phyloP scores from a whole-genome alignment of 176 grass and related monocot genomes.

The Pontederia paniculata region DNA sequence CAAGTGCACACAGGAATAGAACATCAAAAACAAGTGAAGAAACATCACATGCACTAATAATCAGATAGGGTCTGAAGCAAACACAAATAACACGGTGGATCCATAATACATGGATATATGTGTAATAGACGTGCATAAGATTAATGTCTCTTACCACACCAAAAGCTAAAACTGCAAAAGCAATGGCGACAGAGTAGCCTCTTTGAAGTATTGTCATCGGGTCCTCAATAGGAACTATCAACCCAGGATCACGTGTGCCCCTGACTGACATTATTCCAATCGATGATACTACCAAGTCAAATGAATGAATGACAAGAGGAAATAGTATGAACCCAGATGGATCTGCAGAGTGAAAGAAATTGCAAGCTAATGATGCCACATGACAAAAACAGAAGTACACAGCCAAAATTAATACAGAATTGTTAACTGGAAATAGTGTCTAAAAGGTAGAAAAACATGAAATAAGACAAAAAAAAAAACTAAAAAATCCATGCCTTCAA shows the following conservation, averaged over 20 bases:
- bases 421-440: conserved; percentile 2
- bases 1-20: background rate
- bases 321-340: conserved; percentile 98
- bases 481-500: conserved; percentile 53
- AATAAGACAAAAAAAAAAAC: background rate
- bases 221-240: conserved; percentile 60
- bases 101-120: background rate
- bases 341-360: conserved; percentile 53
- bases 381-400: background rate
- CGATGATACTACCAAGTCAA: conserved; percentile 97
- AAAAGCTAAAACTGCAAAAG: conserved; percentile 84
- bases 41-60: background rate
- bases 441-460: background rate
- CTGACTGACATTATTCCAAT: conserved; percentile 93
- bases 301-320: conserved; percentile 97
- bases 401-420: background rate
- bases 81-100: background rate
- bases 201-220: conserved; percentile 96
- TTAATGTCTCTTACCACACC: conserved; percentile 63
- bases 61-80: background rate
- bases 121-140: background rate
- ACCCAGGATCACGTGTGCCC: conserved; percentile 67
- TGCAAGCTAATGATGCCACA: background rate
- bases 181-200: conserved; percentile 88
- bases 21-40: no score